Conservation (phyloP, 2,329 filamentous ascomycete genomes). For the Cercospora zeae-maydis region DNA sequence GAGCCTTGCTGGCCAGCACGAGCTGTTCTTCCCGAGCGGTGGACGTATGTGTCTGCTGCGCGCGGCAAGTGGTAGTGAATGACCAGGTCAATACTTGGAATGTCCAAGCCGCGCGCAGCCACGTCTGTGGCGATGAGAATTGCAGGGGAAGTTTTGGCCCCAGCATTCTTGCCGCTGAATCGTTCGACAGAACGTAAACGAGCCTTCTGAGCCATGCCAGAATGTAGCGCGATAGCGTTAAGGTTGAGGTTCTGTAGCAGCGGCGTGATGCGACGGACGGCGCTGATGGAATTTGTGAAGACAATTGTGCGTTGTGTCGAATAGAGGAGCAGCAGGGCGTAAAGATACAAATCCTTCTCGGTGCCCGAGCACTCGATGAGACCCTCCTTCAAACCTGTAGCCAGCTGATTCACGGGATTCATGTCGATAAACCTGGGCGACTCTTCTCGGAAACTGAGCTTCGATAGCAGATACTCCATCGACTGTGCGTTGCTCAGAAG, state of each 20-base stretch:
- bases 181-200: constrained; percentile 88
- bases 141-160: constrained; percentile 44
- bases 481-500: constrained; percentile 60
- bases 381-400: constrained; percentile 77
- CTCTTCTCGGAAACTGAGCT: constrained; percentile 79
- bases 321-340: constrained; percentile 79
- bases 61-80: constrained; percentile 94
- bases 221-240: constrained; percentile 75
- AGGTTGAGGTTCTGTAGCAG: constrained; percentile 79
- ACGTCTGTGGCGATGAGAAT: constrained; percentile 92
- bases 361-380: constrained; percentile 87
- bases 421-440: constrained; percentile 88
- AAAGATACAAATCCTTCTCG: constrained; percentile 96
- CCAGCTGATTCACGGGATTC: constrained; percentile 87
- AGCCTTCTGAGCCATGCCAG: constrained; percentile 93
- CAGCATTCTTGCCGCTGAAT: constrained; percentile 58
- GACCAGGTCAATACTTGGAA: constrained; percentile 81
- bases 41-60: constrained; percentile 88
- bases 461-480: constrained; percentile 85
- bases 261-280: constrained; percentile 79
- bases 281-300: constrained; percentile 94
- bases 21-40: constrained; percentile 90
- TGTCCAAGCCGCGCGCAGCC: constrained; percentile 88
- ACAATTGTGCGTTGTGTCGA: constrained; percentile 77
- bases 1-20: constrained; percentile 73